These are phyloP conservation scores for Parasitella parasitica DNA, from an alignment of 371 early-diverging fungal species.

Conservation along the genomic window DNA sequence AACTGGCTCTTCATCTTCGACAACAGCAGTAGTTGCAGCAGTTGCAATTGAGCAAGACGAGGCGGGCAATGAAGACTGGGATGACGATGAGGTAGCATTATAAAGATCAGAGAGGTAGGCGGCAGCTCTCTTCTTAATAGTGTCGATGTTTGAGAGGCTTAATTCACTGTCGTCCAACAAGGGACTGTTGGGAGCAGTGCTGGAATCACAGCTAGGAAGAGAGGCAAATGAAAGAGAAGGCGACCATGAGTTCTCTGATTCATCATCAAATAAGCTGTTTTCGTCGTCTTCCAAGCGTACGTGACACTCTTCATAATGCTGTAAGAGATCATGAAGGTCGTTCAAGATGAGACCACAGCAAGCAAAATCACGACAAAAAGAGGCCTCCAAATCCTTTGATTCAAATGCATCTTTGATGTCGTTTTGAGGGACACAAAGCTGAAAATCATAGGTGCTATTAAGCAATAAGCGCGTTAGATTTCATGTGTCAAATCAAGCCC, in stretches of 20 bases:
- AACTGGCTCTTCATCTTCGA: background rate
- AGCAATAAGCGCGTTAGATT: background rate
- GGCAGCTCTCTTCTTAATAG: conserved; percentile 32
- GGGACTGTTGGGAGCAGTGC: conserved; percentile 29
- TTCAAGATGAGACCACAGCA: conserved; percentile 85
- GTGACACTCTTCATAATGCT: conserved; percentile 92
- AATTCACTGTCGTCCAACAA: conserved; percentile 20
- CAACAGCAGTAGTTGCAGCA: background rate
- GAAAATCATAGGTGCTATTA: conserved; percentile 35
- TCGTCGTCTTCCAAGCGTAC: conserved; percentile 82
- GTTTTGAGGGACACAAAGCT: conserved; percentile 37
- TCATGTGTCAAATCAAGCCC: background rate
- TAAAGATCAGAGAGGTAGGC: conserved; percentile 34
- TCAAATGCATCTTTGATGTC: conserved; percentile 63
- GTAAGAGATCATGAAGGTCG: conserved; percentile 87
- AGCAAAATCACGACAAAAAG: conserved; percentile 87
- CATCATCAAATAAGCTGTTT: conserved; percentile 26
- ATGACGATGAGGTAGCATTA: conserved; percentile 11
- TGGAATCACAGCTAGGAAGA: conserved; percentile 20
- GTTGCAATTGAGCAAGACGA: background rate
- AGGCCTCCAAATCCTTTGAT: conserved; percentile 80
- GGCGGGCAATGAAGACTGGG: background rate
- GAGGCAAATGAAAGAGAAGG: conserved; percentile 31
- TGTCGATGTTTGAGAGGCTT: conserved; percentile 11
- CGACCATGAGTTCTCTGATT: conserved; percentile 30